These are phyloP conservation scores for Rheum nobile DNA, from an alignment of 148 eudicot genomes.

Conservation along the genomic window DNA sequence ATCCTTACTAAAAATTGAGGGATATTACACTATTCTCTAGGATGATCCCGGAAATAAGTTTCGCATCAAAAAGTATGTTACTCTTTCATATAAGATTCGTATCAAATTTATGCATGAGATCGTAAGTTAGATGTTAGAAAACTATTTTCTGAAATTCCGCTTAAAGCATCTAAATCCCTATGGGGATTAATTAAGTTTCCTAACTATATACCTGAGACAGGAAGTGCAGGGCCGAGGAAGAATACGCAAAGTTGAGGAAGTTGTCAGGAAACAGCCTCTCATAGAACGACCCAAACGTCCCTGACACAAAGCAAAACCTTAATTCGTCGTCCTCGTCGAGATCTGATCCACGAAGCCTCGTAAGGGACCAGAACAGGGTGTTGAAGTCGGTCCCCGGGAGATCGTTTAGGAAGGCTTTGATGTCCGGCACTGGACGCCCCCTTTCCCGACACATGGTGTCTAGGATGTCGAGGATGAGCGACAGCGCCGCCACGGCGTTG, in stretches of 20 bases:
- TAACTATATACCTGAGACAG: slow-evolving; percentile 18
- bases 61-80: no score
- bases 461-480: neutral
- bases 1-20: no score
- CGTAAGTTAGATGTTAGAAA: no score
- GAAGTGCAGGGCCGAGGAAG: slow-evolving; percentile 10
- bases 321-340: neutral
- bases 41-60: no score
- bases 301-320: neutral
- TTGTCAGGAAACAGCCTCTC: slow-evolving; percentile 13
- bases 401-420: slow-evolving; percentile 11
- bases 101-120: no score
- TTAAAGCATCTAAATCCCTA: no score
- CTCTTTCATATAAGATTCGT: no score
- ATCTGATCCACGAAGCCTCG: slow-evolving; percentile 15
- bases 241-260: slow-evolving; percentile 9
- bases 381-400: slow-evolving; percentile 50
- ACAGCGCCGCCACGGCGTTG: neutral
- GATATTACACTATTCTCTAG: no score
- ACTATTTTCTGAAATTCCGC: no score
- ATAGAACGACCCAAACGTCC: slow-evolving; percentile 12
- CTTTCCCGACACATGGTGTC: neutral
- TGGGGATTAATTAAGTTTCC: no score
- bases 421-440: neutral
- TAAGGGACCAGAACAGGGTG: slow-evolving; percentile 24